Conservation (phyloP, 2,329 filamentous ascomycete species). For the Fusarium sp. region DNA sequence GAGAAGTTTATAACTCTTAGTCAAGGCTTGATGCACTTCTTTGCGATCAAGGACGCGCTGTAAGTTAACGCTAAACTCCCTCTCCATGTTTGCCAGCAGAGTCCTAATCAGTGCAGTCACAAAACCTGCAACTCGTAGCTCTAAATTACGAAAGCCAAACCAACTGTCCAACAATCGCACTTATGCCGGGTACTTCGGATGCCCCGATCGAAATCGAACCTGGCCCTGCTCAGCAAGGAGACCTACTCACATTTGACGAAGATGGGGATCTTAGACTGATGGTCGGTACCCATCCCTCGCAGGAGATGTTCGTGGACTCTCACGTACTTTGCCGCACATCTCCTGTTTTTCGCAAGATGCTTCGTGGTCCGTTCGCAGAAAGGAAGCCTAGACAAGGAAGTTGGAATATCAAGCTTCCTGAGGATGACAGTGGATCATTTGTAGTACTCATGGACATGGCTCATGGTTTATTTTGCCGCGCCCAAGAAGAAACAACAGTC, state of each 20-base stretch:
- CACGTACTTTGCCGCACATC: background rate
- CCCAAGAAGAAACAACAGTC: background rate
- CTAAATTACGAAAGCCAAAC: background rate
- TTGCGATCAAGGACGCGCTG: background rate
- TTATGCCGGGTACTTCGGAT: background rate
- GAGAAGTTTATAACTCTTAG: background rate
- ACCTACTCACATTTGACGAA: background rate
- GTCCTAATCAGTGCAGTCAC: background rate
- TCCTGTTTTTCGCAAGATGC: slow-evolving; percentile 20
- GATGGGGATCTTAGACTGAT: slow-evolving; percentile 1
- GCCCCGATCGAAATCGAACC: background rate
- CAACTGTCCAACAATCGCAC: background rate
- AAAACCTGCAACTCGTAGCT: background rate
- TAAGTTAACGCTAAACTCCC: background rate
- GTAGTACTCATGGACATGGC: slow-evolving; percentile 14
- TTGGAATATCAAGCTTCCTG: slow-evolving; percentile 21
- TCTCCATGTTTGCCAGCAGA: background rate
- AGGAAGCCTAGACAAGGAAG: background rate
- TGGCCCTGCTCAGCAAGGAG: too few relatives aligned
- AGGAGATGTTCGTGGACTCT: slow-evolving; percentile 19
- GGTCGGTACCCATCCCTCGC: background rate
- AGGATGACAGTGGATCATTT: background rate
- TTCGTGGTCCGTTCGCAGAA: slow-evolving; percentile 9
- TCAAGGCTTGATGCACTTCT: background rate
- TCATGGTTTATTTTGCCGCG: background rate